Base-by-base conservation (phyloP, 768 basidiomycete genomes). In the Roridomyces roridus region DNA sequence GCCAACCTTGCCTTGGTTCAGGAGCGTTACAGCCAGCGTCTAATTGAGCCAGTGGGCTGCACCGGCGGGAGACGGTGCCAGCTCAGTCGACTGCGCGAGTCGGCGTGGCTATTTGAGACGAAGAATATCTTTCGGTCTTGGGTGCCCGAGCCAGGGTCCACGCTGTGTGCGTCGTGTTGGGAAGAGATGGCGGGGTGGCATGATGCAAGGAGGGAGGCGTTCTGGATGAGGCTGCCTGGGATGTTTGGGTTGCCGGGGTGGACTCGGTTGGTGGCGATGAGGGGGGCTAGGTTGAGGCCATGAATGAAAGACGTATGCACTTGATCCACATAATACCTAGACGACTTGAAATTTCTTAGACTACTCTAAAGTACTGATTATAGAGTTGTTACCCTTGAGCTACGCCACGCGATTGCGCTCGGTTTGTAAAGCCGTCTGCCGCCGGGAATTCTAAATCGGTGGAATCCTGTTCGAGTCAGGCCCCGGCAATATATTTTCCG, bases 221-320 rank as follows among this genome's bases (percentile, higher is more conserved):
- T 45, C 0, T 57, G 55, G 55, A 37, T 51, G 7, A 18, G 23
- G 4, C 23, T 57, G 6, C 55, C 48, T 1, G 26, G 17, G 0
- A 12, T 57, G 23, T 57, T 57, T 24, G 55, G 23, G 4, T 39
- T 57, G 4, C 49, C 43, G 3, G 49, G 41, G 18, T 57, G 55
- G 55, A 21, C 15, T 6, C 17, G 6, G 12, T 21, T 57, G 36
- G 34, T 45, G 9, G 3, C 39, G 8, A 15, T 34, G 44, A 57
- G 41, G 37, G 25, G 31, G 15, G 44, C n/a, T 3, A 37, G 48
- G 9, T 36, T 57, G 4, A 5, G 20, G n/a, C n/a, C n/a, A n/a
- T n/a, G n/a, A n/a, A n/a, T n/a, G n/a, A n/a, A n/a, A n/a, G n/a
- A n/a, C n/a, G n/a, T n/a, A n/a, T n/a, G n/a, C n/a, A n/a, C n/a